Conservation (phyloP, 495 filamentous ascomycete species). For the Podospora conica region DNA sequence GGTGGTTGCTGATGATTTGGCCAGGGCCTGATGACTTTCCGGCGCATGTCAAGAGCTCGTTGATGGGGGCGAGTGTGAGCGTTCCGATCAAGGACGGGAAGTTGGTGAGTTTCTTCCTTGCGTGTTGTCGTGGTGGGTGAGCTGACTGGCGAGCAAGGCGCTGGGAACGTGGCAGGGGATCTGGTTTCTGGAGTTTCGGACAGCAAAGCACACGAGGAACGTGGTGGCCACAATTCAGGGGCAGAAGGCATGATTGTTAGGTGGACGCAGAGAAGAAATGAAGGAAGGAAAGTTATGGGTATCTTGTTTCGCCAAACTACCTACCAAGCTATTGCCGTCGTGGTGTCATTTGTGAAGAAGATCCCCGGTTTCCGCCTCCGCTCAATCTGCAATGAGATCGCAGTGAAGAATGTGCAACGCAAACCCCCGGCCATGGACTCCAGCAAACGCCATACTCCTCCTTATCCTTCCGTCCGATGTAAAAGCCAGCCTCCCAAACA, state of each 20-base stretch:
- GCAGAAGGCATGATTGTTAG: constrained; percentile 54
- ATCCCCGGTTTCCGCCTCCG: not conserved
- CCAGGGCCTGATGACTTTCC: constrained; percentile 27
- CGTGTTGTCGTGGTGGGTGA: not conserved
- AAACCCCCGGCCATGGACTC: not conserved
- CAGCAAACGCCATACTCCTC: not conserved
- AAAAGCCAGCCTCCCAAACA: not conserved
- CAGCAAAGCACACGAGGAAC: constrained; percentile 63
- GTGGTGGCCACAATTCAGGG: constrained; percentile 94
- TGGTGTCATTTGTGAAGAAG: not conserved
- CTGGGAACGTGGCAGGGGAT: constrained; percentile 66
- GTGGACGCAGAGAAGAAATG: not conserved
- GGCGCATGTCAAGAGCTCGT: constrained; percentile 85
- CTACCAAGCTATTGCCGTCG: not conserved
- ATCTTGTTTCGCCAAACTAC: not conserved
- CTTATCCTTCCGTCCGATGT: not conserved
- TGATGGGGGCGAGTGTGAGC: constrained; percentile 81
- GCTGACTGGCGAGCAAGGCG: not conserved
- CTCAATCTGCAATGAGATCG: not conserved
- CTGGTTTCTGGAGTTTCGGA: constrained; percentile 91
- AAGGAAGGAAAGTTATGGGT: not conserved
- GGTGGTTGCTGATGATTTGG: constrained; percentile 1
- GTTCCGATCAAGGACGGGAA: constrained; percentile 85
- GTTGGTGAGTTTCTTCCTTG: constrained; percentile 47
- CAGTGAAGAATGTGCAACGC: not conserved